These are phyloP conservation scores for Penicillium flavigenum DNA, from an alignment of 495 filamentous ascomycete species.

Conservation along the genomic window DNA sequence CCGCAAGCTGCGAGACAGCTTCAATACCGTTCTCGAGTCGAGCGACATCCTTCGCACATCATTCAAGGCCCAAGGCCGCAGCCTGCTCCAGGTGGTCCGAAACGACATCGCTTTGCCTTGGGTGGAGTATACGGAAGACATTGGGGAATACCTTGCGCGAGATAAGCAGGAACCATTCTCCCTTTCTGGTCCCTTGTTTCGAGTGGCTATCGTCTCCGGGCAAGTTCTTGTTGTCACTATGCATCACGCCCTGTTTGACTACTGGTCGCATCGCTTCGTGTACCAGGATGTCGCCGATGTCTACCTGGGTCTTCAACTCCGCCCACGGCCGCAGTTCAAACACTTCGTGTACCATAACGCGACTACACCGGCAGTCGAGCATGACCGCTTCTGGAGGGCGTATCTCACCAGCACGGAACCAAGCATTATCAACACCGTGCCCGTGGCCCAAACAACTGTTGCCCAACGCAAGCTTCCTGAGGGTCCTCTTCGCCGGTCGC, in stretches of 20 bases:
- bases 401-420: conserved; percentile 6
- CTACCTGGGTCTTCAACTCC: conserved; percentile 1
- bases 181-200: conserved; percentile 52
- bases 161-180: conserved; percentile 42
- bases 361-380: neutral
- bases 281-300: conserved; percentile 32
- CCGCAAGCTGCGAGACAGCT: conserved; percentile 38
- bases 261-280: conserved; percentile 54
- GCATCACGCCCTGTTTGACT: conserved; percentile 66
- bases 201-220: conserved; percentile 48
- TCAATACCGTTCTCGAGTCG: conserved; percentile 21
- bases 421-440: conserved; percentile 23
- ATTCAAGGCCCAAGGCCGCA: conserved; percentile 45
- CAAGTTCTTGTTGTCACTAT: conserved; percentile 56
- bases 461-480: conserved; percentile 13
- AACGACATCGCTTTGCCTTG: conserved; percentile 39
- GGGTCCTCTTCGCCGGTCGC: conserved; percentile 16
- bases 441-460: conserved; percentile 23
- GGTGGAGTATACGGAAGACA: conserved; percentile 34
- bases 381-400: conserved; percentile 21
- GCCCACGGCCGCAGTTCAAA: neutral
- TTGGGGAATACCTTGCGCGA: conserved; percentile 22
- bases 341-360: conserved; percentile 28
- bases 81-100: conserved; percentile 53
- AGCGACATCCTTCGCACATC: conserved; percentile 59